phyloP scores from a whole-genome alignment of 2,329 filamentous ascomycete species.

The Aspergillus sp. region DNA sequence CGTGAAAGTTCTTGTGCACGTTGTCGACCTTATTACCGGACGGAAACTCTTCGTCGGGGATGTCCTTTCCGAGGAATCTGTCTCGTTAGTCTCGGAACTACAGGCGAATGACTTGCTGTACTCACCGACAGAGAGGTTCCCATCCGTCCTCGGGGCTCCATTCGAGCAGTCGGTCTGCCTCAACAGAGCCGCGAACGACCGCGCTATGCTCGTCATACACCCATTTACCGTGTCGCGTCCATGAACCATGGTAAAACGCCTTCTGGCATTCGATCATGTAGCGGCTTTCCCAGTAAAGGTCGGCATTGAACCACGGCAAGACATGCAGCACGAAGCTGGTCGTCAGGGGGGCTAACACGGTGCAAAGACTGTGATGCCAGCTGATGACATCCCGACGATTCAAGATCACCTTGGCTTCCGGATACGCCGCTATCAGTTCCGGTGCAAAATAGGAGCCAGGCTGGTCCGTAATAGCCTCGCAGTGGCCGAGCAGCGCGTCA shows the following conservation, averaged over 20 bases:
- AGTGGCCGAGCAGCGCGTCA: conserved; percentile 9
- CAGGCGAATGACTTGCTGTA: background rate
- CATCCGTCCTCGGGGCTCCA: conserved; percentile 14
- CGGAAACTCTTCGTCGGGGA: conserved; percentile 7
- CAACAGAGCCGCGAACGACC: background rate
- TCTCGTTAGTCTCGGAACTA: background rate
- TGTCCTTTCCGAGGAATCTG: conserved; percentile 9
- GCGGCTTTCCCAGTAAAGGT: conserved; percentile 11
- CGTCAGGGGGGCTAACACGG: background rate
- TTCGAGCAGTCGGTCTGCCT: conserved; percentile 8
- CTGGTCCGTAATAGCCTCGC: conserved; percentile 18
- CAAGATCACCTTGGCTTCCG: conserved; percentile 24
- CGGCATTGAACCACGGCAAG: conserved; percentile 5
- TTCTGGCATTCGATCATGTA: background rate
- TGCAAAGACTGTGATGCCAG: conserved; percentile 12
- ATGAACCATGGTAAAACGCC: conserved; percentile 4
- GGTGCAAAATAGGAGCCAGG: conserved; percentile 15
- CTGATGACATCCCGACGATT: conserved; percentile 17
- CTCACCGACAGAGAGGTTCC: conserved; percentile 14
- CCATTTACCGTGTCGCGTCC: conserved; percentile 9
- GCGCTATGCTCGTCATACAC: conserved; percentile 13
- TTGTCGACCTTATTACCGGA: conserved; percentile 3
- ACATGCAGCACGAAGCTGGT: background rate
- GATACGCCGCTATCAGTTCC: conserved; percentile 21
- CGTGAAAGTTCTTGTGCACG: background rate